Conservation (phyloP, 2,329 filamentous ascomycete genomes). For the Neurospora crassa region DNA sequence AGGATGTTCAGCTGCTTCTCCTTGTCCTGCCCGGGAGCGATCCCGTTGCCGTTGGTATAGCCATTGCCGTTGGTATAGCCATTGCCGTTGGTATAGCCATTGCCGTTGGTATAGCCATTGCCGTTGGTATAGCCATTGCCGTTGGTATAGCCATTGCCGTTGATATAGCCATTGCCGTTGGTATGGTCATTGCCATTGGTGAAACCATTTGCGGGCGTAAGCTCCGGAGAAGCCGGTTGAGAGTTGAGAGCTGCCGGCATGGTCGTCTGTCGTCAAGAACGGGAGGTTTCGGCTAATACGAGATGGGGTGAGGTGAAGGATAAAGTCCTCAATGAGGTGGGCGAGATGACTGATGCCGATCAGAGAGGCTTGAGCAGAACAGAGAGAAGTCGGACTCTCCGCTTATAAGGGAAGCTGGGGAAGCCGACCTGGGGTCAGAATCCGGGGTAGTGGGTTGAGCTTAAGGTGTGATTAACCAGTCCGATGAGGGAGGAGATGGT, state of each 20-base stretch:
- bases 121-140: not conserved
- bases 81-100: constrained; percentile 14
- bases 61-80: constrained; percentile 10
- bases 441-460: not conserved
- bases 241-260: constrained; percentile 73
- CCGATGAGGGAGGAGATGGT: not conserved
- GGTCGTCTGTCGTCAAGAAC: not conserved
- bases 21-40: constrained; percentile 1
- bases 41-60: constrained; percentile 1
- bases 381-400: not conserved
- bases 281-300: not conserved
- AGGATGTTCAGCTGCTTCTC: constrained; percentile 62
- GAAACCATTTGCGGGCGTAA: constrained; percentile 11
- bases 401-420: not conserved
- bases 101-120: not conserved
- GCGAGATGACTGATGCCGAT: not conserved
- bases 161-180: not conserved
- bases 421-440: not conserved
- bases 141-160: not conserved
- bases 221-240: constrained; percentile 45
- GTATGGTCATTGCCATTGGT: not conserved
- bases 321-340: not conserved
- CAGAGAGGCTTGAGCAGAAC: not conserved
- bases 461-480: not conserved
- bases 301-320: constrained; percentile 2